Conservation (phyloP, 192 early-diverging fungal species). For the Coemansia sp. region DNA sequence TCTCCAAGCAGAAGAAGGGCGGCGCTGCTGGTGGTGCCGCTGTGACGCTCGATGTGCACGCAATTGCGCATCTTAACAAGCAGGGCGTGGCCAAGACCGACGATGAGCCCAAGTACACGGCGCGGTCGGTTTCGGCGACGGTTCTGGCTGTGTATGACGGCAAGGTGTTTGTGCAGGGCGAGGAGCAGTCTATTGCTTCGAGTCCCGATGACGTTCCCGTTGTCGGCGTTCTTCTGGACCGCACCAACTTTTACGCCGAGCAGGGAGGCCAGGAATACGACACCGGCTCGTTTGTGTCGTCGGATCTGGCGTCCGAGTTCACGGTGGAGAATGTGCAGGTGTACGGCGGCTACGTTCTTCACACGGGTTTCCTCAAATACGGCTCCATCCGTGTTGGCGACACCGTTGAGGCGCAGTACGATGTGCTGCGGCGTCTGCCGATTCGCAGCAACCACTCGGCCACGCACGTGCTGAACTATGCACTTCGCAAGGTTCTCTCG, state of each 20-base stretch:
- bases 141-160: constrained; percentile 78
- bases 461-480: constrained; percentile 96
- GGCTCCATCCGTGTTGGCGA: constrained; percentile 73
- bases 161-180: constrained; percentile 34
- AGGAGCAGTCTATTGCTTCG: constrained; percentile 34
- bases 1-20: constrained; percentile 63
- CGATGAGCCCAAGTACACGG: constrained; percentile 81
- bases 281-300: constrained; percentile 78
- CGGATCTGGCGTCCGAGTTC: constrained; percentile 87
- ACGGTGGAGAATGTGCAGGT: constrained; percentile 90
- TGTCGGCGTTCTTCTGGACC: constrained; percentile 90
- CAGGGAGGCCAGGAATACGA: constrained; percentile 96
- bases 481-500: constrained; percentile 83
- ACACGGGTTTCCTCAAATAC: constrained; percentile 92
- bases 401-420: constrained; percentile 77
- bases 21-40: constrained; percentile 57
- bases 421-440: constrained; percentile 86
- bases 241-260: constrained; percentile 98
- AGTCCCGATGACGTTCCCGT: constrained; percentile 59
- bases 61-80: constrained; percentile 82
- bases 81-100: constrained; percentile 79
- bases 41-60: constrained; percentile 90
- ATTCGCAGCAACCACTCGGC: constrained; percentile 95
- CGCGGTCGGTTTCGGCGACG: constrained; percentile 67
- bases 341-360: constrained; percentile 94